Conservation (phyloP, 1,284 basidiomycete genomes). For the Megacollybia platyphylla region DNA sequence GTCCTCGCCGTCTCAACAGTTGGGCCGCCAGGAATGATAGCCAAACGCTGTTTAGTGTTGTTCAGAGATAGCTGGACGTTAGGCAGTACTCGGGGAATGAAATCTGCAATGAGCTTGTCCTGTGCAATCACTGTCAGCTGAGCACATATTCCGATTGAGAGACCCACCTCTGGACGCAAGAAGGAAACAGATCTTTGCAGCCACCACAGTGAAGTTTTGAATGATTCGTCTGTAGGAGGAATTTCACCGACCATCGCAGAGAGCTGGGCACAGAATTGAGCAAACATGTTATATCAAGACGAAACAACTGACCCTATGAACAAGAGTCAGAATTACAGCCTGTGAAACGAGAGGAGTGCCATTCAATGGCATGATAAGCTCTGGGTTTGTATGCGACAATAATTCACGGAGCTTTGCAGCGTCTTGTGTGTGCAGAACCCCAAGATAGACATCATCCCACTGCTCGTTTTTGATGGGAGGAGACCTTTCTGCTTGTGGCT, state of each 20-base stretch:
- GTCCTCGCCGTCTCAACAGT: slow-evolving; percentile 53
- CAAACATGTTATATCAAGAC: slow-evolving; percentile 4
- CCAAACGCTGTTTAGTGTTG: slow-evolving; percentile 63
- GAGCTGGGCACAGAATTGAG: slow-evolving; percentile 28
- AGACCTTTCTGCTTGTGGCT: slow-evolving; percentile 26
- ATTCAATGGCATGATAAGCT: slow-evolving; percentile 65
- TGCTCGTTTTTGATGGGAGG: slow-evolving; percentile 56
- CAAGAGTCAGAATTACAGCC: slow-evolving; percentile 67
- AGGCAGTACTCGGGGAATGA: slow-evolving; percentile 66
- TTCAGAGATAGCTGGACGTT: slow-evolving; percentile 64
- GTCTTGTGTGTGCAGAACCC: slow-evolving; percentile 62
- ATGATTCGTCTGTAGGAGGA: slow-evolving; percentile 61
- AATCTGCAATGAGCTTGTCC: slow-evolving; percentile 73
- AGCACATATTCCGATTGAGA: background rate
- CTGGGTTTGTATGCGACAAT: slow-evolving; percentile 59
- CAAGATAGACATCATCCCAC: slow-evolving; percentile 72
- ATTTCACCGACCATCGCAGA: slow-evolving; percentile 61
- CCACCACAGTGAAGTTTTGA: slow-evolving; percentile 77
- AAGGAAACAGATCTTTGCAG: slow-evolving; percentile 57
- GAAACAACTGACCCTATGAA: slow-evolving; percentile 52
- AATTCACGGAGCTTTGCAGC: slow-evolving; percentile 58
- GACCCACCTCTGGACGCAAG: slow-evolving; percentile 56
- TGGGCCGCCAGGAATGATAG: slow-evolving; percentile 60
- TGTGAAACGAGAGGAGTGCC: slow-evolving; percentile 60
- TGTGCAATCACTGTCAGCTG: slow-evolving; percentile 13